These are phyloP conservation scores for Galeopsis tetrahit DNA, from an alignment of 257 asterid genomes.

Conservation along the genomic window DNA sequence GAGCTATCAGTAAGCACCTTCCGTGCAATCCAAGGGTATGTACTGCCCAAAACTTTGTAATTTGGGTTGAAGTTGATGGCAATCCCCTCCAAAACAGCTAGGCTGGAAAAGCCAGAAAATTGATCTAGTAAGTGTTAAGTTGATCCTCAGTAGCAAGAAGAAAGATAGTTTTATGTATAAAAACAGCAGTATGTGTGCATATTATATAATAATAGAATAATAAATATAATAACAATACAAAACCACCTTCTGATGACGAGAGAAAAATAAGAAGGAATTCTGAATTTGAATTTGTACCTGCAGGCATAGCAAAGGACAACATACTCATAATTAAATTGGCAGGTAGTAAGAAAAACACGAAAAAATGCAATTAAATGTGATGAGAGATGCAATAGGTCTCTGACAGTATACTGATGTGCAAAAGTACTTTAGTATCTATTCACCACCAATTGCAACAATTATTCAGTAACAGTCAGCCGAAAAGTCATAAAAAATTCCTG, in stretches of 20 bases:
- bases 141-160: constrained; percentile 31
- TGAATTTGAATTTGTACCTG: constrained; percentile 97
- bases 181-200: constrained; percentile 14
- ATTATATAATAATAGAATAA: neutral
- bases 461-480: constrained; percentile 15
- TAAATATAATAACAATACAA: constrained; percentile 10
- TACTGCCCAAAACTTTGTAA: constrained; percentile 96
- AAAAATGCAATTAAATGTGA: constrained; percentile 14
- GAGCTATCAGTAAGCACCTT: constrained; percentile 92
- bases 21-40: constrained; percentile 98
- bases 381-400: constrained; percentile 14
- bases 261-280: constrained; percentile 91
- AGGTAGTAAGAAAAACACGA: constrained; percentile 17
- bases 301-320: constrained; percentile 32
- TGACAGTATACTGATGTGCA: constrained; percentile 16
- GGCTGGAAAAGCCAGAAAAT: constrained; percentile 57
- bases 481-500: constrained; percentile 7
- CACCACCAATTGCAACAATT: constrained; percentile 18
- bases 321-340: constrained; percentile 4
- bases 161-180: constrained; percentile 4
- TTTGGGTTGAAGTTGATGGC: constrained; percentile 75
- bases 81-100: constrained; percentile 96
- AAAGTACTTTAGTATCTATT: constrained; percentile 13
- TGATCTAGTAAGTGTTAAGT: constrained; percentile 15
- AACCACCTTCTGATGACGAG: constrained; percentile 90